phyloP scores from a whole-genome alignment of 2,329 filamentous ascomycete genomes.

The Talaromyces sp. region DNA sequence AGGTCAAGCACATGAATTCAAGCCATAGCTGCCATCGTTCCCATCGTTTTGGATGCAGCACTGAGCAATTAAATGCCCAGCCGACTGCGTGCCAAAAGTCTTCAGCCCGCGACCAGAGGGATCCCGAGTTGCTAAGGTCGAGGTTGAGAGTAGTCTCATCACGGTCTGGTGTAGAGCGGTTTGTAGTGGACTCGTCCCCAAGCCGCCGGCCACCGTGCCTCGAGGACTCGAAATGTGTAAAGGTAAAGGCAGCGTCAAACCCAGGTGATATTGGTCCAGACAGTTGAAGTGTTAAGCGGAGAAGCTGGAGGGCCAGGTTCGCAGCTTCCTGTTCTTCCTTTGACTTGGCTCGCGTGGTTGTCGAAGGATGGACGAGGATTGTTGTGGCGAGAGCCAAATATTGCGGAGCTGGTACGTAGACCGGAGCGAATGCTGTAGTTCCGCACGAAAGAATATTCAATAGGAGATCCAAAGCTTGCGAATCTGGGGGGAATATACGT shows the following conservation, averaged over 20 bases:
- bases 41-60: constrained; percentile 69
- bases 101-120: constrained; percentile 69
- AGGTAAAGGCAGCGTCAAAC: constrained; percentile 67
- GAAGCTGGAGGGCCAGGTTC: constrained; percentile 62
- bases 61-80: constrained; percentile 90
- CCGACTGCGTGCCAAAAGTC: constrained; percentile 88
- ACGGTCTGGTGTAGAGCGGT: constrained; percentile 19
- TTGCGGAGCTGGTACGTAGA: constrained; percentile 62
- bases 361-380: constrained; percentile 72
- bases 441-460: constrained; percentile 36
- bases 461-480: constrained; percentile 59
- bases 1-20: constrained; percentile 56
- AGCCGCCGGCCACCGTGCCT: constrained; percentile 26
- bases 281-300: constrained; percentile 61
- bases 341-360: constrained; percentile 67
- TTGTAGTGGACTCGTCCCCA: constrained; percentile 16
- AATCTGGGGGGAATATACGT: constrained; percentile 34
- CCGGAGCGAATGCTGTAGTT: constrained; percentile 39
- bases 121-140: constrained; percentile 58
- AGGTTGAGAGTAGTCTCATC: constrained; percentile 53
- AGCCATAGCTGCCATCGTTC: constrained; percentile 76
- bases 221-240: constrained; percentile 42
- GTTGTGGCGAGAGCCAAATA: constrained; percentile 75
- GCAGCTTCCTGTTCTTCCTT: constrained; percentile 59
- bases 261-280: constrained; percentile 67